Evolutionary conservation across 163 green algal species (phyloP), one percentile per base, ranked within the genome.

Genomic region (Scenedesmus sp.): DNA sequence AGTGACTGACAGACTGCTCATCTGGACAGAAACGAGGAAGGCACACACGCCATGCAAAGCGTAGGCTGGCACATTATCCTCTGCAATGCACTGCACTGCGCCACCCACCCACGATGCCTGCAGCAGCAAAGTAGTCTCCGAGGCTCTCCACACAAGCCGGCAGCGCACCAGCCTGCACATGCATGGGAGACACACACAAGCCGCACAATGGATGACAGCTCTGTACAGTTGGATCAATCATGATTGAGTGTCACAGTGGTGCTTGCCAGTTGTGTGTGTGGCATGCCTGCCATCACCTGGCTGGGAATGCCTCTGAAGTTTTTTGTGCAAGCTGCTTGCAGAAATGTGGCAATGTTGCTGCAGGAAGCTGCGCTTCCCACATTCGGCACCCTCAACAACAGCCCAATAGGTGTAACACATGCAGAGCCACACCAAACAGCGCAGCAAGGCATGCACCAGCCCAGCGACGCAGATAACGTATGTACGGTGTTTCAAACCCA

Each of bases 141-240:
- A 96, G 92, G 26, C 90, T 94, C 86, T 97, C 95, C 15, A 97
- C 93, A 88, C 95, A 94, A 9, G 94, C 95, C 10, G 94, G 91
- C 54, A 97, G 93, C 0, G 91, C 60, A 87, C 93, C 95, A 16
- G 94, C 62, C 62, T 70, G 62, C 62, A 70, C 62, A 15, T 70
- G 62, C 62, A 70, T 46, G 34, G 34, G 34, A 46, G 34, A 1
- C 34, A 46, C 34, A 46, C 34, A 46, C 34, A 46, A 1, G 34
- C 34, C 34, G 34, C 34, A 46, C 34, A 46, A 1, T 46, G 34
- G 34, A 1, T 1, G 0, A 46, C 34, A 46, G 26, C 26, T 26
- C 26, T 26, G 26, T 26, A 46, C 34, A 46, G 34, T 46, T 46
- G 0, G 34, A 46, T 46, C 34, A 46, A 1, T 46, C 34, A 1